phyloP scores from a whole-genome alignment of 495 filamentous ascomycete species.

The Hypoxylon subgilvum region DNA sequence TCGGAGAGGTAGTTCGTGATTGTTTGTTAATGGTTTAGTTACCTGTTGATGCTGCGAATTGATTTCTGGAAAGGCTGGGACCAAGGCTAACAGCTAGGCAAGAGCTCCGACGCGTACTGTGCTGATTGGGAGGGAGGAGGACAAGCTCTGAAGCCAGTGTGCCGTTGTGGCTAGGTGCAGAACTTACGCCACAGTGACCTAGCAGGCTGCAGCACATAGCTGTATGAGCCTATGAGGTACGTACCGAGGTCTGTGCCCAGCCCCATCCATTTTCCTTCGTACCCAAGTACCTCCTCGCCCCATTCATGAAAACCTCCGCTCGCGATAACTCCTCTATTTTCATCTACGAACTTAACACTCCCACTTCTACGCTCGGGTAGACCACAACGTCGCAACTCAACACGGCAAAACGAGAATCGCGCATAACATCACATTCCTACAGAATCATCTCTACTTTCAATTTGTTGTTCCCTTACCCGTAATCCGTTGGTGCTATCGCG shows the following conservation, averaged over 20 bases:
- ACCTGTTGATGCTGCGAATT: constrained; percentile 11
- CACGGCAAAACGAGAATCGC: too few relatives aligned
- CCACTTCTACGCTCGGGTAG: constrained; percentile 1
- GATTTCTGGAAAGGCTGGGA: constrained; percentile 11
- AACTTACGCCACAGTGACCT: background rate
- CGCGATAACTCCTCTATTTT: background rate
- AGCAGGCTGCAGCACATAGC: too few relatives aligned
- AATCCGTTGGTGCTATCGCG: constrained; percentile 6
- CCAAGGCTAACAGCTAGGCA: constrained; percentile 33
- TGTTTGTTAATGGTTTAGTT: constrained; percentile 4
- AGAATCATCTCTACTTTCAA: too few relatives aligned
- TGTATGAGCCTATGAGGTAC: too few relatives aligned
- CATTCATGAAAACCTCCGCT: constrained; percentile 19
- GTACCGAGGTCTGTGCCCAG: background rate
- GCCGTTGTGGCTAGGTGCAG: background rate
- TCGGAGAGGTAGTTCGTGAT: background rate
- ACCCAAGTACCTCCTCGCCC: too few relatives aligned
- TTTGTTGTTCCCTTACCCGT: too few relatives aligned
- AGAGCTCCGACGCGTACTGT: constrained; percentile 41
- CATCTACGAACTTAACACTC: background rate
- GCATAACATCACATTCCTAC: background rate
- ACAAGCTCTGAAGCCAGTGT: too few relatives aligned
- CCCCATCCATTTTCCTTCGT: background rate
- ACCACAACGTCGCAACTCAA: constrained; percentile 9
- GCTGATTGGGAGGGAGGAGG: too few relatives aligned